Base-by-base conservation (phyloP, 2,329 filamentous ascomycete species). In the Beauveria sp. region DNA sequence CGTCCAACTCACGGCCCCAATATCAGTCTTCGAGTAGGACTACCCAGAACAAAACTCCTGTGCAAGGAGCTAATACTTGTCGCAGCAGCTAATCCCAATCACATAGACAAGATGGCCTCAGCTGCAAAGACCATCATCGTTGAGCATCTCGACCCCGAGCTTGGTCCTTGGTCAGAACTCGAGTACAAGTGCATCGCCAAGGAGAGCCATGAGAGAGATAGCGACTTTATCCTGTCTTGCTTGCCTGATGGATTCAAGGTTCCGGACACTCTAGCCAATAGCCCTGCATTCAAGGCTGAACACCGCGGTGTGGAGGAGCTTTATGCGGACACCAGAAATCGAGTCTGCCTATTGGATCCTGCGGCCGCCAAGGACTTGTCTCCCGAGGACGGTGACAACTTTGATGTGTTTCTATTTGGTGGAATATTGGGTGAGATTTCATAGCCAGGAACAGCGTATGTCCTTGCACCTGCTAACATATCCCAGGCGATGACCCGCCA, bases 391-490 rank as follows among this genome's bases (percentile, higher is more conserved):
- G 90, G 86, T 24, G 85, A 90, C 40, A 77, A 73, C 2, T 99
- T 99, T 74, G 91, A 96, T 69, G 88, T 90, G 10, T 99, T 98
- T 72, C 77, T 99, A 51, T 99, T 99, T 76, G 95, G 95, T 51
- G 95, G 95, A 16, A 99, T 99, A 69, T 78, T 99, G 65, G 95
- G 92, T 95, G 79, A 70, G 79, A 20, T 16, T 16, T 3, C 73
- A 60, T 47, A 34, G 10, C 58, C 22, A 22, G 9, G 55, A 20
- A 61, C 40, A 30, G 30, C 43, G 43, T 34, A 24, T 43, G 10
- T 38, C 14, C 24, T 51, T 54, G 56, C 63, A 69, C 54, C 53
- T 50, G 43, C 55, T 61, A 24, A 61, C 60, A 30, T 45, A 53
- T 63, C 61, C 64, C 69, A 96, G 91, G 93, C 62, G 93, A 98